phyloP scores from a whole-genome alignment of 495 filamentous ascomycete species.

The Neurospora sp. region DNA sequence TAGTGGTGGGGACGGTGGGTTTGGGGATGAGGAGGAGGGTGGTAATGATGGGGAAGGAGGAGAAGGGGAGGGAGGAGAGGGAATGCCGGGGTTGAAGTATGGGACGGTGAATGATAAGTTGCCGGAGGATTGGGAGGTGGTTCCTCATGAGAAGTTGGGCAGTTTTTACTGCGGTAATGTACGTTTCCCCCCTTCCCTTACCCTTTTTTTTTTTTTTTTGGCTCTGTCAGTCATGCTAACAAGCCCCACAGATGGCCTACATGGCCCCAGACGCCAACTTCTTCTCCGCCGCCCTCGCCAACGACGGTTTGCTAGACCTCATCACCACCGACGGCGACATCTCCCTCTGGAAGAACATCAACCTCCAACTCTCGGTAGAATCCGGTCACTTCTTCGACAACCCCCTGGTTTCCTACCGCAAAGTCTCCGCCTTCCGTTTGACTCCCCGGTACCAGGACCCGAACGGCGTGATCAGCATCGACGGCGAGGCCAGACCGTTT shows the following conservation, averaged over 20 bases:
- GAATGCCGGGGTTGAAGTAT: slow-evolving; percentile 63
- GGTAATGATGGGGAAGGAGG: background rate
- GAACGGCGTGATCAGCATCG: slow-evolving; percentile 83
- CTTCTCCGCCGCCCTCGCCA: slow-evolving; percentile 75
- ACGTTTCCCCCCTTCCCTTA: slow-evolving; percentile 18
- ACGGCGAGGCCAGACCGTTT: slow-evolving; percentile 81
- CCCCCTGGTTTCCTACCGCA: slow-evolving; percentile 66
- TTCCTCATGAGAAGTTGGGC: slow-evolving; percentile 65
- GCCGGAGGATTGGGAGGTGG: slow-evolving; percentile 61
- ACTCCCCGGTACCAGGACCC: slow-evolving; percentile 54
- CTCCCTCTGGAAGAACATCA: slow-evolving; percentile 47
- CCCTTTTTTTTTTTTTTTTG: background rate
- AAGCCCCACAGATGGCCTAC: slow-evolving; percentile 56
- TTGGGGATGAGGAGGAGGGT: slow-evolving; percentile 3
- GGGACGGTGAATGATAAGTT: slow-evolving; percentile 70
- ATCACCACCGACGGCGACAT: slow-evolving; percentile 72
- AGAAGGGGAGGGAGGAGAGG: slow-evolving; percentile 31
- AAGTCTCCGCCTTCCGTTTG: slow-evolving; percentile 74
- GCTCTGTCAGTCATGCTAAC: slow-evolving; percentile 1
- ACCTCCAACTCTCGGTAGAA: slow-evolving; percentile 60
- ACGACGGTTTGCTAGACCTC: slow-evolving; percentile 80
- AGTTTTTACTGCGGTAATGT: slow-evolving; percentile 92
- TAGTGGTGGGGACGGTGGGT: slow-evolving; percentile 10
- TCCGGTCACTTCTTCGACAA: slow-evolving; percentile 67
- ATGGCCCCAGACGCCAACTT: slow-evolving; percentile 83